These are phyloP conservation scores for Termitomyces sp. DNA, from an alignment of 768 basidiomycete genomes.

Conservation along the genomic window DNA sequence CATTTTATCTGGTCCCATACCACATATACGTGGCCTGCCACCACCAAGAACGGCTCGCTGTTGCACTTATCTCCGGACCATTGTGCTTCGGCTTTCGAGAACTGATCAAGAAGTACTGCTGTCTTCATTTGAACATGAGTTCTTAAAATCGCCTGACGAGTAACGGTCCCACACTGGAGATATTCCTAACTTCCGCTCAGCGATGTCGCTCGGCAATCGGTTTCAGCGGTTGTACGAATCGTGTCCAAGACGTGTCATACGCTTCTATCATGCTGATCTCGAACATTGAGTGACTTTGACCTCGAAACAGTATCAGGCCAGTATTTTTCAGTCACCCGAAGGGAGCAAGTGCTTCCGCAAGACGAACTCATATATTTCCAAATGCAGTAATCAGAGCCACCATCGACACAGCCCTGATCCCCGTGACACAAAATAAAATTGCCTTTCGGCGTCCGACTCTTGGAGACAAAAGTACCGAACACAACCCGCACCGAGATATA, in stretches of 20 bases:
- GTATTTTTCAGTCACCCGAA: neutral
- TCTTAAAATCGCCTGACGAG: neutral
- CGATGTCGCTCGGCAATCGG: neutral
- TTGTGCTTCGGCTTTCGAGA: neutral
- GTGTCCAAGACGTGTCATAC: neutral
- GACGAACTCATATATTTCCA: too few species aligned
- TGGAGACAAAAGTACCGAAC: neutral
- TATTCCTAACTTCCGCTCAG: neutral
- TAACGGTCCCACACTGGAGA: neutral
- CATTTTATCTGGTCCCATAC: neutral
- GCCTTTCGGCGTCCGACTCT: neutral
- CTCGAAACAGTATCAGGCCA: neutral
- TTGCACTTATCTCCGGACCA: neutral
- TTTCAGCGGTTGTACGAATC: neutral
- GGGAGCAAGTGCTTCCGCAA: neutral
- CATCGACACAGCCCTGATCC: too few species aligned
- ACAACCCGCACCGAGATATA: neutral
- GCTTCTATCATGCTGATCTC: neutral
- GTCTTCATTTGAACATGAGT: neutral
- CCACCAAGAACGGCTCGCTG: neutral
- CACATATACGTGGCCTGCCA: neutral
- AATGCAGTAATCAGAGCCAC: too few species aligned
- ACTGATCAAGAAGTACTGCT: neutral
- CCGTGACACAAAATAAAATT: neutral
- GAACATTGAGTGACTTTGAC: neutral